Evolutionary conservation across 2,329 filamentous ascomycete species (phyloP), one percentile per base, ranked within the genome.

Genomic region (Mycosphaerella arachidis): DNA sequence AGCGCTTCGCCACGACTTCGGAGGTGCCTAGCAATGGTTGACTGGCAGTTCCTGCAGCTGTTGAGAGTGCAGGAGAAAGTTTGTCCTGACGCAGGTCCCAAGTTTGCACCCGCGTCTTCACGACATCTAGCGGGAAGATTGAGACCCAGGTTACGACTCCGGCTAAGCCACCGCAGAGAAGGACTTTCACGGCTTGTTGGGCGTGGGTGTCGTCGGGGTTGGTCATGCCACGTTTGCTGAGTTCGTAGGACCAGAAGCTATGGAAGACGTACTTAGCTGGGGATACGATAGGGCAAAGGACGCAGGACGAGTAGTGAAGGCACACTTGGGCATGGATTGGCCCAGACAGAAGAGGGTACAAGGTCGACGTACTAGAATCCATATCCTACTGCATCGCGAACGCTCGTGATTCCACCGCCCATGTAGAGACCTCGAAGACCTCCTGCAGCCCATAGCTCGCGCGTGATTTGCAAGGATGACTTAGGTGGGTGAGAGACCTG

Each of bases 61-160:
- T 57, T 18, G 55, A 35, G n/a, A 57, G 24, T 24, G 58, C 48
- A 37, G 60, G 51, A 33, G 30, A 16, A n/a, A 30, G 43, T 58
- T 45, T 10, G 62, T 16, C 37, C 10, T 52, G 50, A 35, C 18
- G n/a, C 16, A 73, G 63, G 54, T 73, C 75, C 74, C 94, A 90
- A 1, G 88, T 87, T 74, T 97, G 93, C n/a, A 97, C 83, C 56
- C 91, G 81, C 2, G 93, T 97, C 78, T 97, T 97, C 71, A 97
- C 82, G 51, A 96, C 88, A 74, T 97, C 93, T 16, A 97, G 76
- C 0, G 93, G 93, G 67, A 96, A 97, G 30, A 97, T 86, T 59
- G 89, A 93, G 4, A 85, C 86, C 93, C 93, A 97, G 0, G 92
- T 95, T 43, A 89, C 84, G 20, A 97, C 84, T 0, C 93, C 93